Percentiles rank a stretch among this genome's conserved stretches.
Conservation (phyloP, 345 rosid species). For the Sisymbrium irio region DNA sequence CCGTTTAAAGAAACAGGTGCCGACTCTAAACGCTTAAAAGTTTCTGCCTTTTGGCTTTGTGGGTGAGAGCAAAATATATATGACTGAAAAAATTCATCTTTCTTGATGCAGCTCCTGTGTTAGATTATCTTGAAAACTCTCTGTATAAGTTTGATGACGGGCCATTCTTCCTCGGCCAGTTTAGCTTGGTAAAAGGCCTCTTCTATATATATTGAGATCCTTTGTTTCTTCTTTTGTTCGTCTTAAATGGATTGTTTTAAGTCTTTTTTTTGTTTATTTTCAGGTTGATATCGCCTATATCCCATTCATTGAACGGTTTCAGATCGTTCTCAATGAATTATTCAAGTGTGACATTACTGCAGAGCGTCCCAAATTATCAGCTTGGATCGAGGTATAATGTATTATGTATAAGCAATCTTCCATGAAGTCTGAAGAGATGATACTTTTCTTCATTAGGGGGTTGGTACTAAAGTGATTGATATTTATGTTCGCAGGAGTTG, state of each 20-base stretch:
- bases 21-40: slow-evolving; percentile 6
- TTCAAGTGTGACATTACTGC: slow-evolving; percentile 55
- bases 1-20: slow-evolving; percentile 53
- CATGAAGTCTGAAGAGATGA: background rate
- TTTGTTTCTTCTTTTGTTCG: background rate
- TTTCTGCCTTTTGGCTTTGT: background rate
- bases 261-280: slow-evolving; percentile 4
- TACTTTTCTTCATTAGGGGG: background rate
- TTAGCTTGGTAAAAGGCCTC: slow-evolving; percentile 55
- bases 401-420: background rate
- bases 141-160: slow-evolving; percentile 70
- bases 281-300: slow-evolving; percentile 80
- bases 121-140: slow-evolving; percentile 72
- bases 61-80: background rate
- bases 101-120: slow-evolving; percentile 54
- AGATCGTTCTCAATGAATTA: slow-evolving; percentile 45
- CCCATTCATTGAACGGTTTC: slow-evolving; percentile 66
- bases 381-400: slow-evolving; percentile 80
- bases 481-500: slow-evolving; percentile 46
- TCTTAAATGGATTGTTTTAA: background rate
- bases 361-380: slow-evolving; percentile 70
- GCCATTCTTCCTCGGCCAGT: slow-evolving; percentile 82
- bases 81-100: background rate
- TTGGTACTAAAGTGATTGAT: background rate
- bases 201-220: background rate